Percentiles rank a stretch among this genome's conserved stretches.
Evolutionary conservation across 495 filamentous ascomycete species (phyloP).

Genomic region (Penicillium bialowiezense): DNA sequence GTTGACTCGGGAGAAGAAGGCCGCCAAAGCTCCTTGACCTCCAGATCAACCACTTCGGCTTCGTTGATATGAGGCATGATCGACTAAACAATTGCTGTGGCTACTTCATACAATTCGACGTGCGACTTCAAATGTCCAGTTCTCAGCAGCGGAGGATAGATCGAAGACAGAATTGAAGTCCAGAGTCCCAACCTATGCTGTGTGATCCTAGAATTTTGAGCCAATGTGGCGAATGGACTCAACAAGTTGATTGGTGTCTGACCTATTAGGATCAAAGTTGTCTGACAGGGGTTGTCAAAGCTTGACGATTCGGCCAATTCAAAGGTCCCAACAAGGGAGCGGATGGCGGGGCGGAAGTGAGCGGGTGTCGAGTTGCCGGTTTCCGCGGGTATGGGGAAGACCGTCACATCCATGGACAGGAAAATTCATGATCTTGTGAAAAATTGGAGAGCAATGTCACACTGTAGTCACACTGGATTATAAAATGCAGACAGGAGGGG

Average conservation of each 20-base stretch:
- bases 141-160: neutral
- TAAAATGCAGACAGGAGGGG: too few species aligned
- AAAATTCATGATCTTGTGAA: neutral
- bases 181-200: neutral
- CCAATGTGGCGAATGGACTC: neutral
- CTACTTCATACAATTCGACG: too few species aligned
- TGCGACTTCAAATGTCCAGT: too few species aligned
- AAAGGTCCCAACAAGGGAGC: constrained; percentile 12
- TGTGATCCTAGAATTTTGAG: neutral
- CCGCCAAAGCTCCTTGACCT: constrained; percentile 61
- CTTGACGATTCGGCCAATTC: constrained; percentile 9
- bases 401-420: neutral
- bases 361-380: constrained; percentile 18
- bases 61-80: constrained; percentile 30
- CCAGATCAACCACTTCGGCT: constrained; percentile 6
- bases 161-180: neutral
- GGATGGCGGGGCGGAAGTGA: constrained; percentile 17
- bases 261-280: neutral
- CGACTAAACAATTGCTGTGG: neutral
- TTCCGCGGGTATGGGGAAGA: constrained; percentile 21
- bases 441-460: neutral
- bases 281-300: constrained; percentile 7
- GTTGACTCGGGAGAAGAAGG: constrained; percentile 66
- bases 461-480: too few species aligned
- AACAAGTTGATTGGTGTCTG: constrained; percentile 1